A percentile compares a stretch with the other conserved stretches of the same genome.
phyloP scores from a whole-genome alignment of 495 filamentous ascomycete genomes.

The Collariella sp. region DNA sequence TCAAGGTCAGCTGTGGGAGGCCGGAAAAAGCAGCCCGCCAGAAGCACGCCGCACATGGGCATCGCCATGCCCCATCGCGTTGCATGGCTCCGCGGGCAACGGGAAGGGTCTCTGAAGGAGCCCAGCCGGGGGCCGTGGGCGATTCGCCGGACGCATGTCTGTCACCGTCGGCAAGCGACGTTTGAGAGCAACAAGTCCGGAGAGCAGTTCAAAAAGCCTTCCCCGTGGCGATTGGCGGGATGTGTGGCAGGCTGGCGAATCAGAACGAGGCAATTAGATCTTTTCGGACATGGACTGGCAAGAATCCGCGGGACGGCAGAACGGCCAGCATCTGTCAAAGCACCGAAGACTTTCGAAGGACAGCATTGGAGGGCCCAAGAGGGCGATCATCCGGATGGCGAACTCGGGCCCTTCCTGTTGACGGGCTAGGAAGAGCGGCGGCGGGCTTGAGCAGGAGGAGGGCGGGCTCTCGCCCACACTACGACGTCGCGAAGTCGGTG shows the following conservation, averaged over 20 bases:
- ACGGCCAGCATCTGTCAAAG: conserved; percentile 13
- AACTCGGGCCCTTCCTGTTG: conserved; percentile 1
- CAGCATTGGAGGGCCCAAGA: not conserved
- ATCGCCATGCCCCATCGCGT: conserved; percentile 16
- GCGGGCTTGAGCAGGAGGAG: conserved; percentile 18
- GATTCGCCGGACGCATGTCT: conserved; percentile 23
- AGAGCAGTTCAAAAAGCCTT: conserved; percentile 13
- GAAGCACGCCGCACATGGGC: conserved; percentile 24
- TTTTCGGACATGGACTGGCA: conserved; percentile 17
- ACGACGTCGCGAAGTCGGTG: conserved; percentile 55
- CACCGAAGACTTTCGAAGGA: not conserved
- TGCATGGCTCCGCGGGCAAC: conserved; percentile 28
- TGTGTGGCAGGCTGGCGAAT: conserved; percentile 20
- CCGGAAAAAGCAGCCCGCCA: conserved; percentile 20
- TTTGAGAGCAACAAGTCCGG: conserved; percentile 2
- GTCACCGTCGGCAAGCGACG: conserved; percentile 14
- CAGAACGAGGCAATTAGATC: conserved; percentile 21
- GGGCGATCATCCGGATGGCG: conserved; percentile 13
- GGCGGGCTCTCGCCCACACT: conserved; percentile 47
- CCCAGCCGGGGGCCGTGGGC: conserved; percentile 15
- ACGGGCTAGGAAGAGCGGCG: not conserved
- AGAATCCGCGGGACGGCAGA: conserved; percentile 14
- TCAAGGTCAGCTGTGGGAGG: conserved; percentile 7
- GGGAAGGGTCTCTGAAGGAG: not conserved
- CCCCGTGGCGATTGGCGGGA: not conserved